phyloP scores from a whole-genome alignment of 2,329 filamentous ascomycete species.

The Didymosphaeria variabile region DNA sequence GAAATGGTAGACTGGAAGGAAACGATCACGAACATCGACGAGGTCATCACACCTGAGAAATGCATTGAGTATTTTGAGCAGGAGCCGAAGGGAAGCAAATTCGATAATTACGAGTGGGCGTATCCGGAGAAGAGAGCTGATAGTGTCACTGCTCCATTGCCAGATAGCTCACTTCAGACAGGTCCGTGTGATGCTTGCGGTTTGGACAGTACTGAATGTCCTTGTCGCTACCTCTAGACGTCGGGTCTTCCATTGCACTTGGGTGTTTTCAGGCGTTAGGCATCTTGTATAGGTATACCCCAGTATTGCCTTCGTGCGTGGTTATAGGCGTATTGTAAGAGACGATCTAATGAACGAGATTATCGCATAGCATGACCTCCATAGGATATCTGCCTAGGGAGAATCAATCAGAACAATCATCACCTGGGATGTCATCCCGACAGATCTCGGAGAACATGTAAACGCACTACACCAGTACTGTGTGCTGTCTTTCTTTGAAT shows the following conservation, averaged over 20 bases:
- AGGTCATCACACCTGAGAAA: conserved; percentile 39
- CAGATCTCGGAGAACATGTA: too few species aligned
- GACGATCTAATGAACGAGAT: too few species aligned
- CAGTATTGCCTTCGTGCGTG: not conserved
- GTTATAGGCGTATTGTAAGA: not conserved
- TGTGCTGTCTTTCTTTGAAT: too few species aligned
- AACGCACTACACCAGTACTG: too few species aligned
- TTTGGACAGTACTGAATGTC: not conserved
- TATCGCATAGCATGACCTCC: too few species aligned
- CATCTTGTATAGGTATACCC: not conserved
- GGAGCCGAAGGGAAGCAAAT: conserved; percentile 27
- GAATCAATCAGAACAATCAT: too few species aligned
- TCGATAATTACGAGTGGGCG: conserved; percentile 42
- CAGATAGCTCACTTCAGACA: not conserved
- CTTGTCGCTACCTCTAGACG: not conserved
- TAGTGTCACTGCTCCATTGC: not conserved
- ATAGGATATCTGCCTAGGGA: too few species aligned
- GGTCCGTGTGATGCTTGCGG: not conserved
- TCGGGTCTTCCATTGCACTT: not conserved
- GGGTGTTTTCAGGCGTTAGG: not conserved
- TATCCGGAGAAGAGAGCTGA: conserved; percentile 19
- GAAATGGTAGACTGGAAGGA: conserved; percentile 32
- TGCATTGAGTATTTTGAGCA: conserved; percentile 37
- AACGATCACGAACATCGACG: conserved; percentile 34
- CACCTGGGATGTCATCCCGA: too few species aligned